Base-by-base conservation (phyloP, 495 filamentous ascomycete species). In the Xylona heveae region DNA sequence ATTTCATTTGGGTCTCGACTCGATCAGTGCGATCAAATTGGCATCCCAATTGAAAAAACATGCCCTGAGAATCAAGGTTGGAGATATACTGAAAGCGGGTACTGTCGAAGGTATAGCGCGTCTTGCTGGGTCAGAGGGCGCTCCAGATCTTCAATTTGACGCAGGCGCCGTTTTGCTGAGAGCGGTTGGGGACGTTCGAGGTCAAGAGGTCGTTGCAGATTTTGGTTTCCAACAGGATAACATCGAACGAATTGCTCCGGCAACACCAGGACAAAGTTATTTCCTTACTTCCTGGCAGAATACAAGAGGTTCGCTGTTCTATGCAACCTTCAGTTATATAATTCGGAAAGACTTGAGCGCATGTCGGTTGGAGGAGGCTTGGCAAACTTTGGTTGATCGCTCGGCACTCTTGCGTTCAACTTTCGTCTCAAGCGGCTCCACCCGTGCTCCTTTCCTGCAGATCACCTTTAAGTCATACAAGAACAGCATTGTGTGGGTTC, bases 1-100 rank as follows among this genome's bases (percentile, higher is more conserved):
- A 15, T 90, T 85, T 45, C 71, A 78, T 40, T 60, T 95, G 5
- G 84, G 85, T 5, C 59, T 93, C 22, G 84, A 95, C 45, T 93
- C 84, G 2, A 80, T 95, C 43, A 78, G 74, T 33, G 78, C 81
- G 6, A 83, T 93, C 48, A 71, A 74, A 29, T 60, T 74, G 10
- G 65, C 70, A 15, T 59, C 69, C 0, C 50, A 72, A n/a, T 55
- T 83, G 6, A 62, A 65, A 13, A 71, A 67, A 26, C 52, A 63
- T 23, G 63, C 59, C 0, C 44, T 83, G 3, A 49, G 48, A 3
- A 46, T 81, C 0, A 55, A 57, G 19, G 71, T 81, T 8, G 64
- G 74, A 6, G 66, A 77, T 21, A 63, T 88, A 28, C 49, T 84
- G 1, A 59, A 57, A 36, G 66, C 71, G 0, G 55, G 54, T n/a